Conservation (phyloP, 1,284 basidiomycete genomes). For the Cerioporus squamosus region DNA sequence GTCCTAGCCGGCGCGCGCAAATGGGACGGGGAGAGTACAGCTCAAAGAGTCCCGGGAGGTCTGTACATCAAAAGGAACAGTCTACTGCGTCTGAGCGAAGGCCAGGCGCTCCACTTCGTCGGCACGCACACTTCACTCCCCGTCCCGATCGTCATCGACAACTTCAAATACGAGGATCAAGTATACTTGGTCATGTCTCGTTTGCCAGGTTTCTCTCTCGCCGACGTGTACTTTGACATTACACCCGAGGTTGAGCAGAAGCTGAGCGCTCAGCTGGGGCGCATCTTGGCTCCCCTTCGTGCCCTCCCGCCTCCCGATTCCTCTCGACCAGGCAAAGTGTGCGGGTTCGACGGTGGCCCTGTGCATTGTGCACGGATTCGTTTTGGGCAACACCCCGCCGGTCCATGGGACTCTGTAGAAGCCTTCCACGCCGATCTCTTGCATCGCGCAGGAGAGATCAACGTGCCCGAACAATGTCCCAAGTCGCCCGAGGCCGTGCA, state of each 20-base stretch:
- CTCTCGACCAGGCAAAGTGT: constrained; percentile 5
- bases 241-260: constrained; percentile 4
- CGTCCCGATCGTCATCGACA: constrained; percentile 13
- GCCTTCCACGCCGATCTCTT: constrained; percentile 1
- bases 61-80: constrained; percentile 9
- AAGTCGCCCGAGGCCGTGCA: background rate
- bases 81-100: constrained; percentile 4
- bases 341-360: constrained; percentile 11
- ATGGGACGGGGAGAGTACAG: constrained; percentile 1
- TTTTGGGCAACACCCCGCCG: background rate
- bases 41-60: constrained; percentile 10
- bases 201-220: background rate
- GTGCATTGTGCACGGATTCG: constrained; percentile 7
- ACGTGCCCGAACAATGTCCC: background rate
- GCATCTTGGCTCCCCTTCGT: constrained; percentile 14
- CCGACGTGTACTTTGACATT: background rate
- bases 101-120: constrained; percentile 7
- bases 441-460: background rate
- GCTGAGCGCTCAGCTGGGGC: constrained; percentile 8
- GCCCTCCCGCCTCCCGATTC: constrained; percentile 7
- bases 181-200: constrained; percentile 5
- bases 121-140: background rate
- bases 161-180: background rate
- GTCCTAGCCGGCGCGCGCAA: background rate
- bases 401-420: constrained; percentile 5